Conservation (phyloP, 371 early-diverging fungal species). For the Coemansia sp. region DNA sequence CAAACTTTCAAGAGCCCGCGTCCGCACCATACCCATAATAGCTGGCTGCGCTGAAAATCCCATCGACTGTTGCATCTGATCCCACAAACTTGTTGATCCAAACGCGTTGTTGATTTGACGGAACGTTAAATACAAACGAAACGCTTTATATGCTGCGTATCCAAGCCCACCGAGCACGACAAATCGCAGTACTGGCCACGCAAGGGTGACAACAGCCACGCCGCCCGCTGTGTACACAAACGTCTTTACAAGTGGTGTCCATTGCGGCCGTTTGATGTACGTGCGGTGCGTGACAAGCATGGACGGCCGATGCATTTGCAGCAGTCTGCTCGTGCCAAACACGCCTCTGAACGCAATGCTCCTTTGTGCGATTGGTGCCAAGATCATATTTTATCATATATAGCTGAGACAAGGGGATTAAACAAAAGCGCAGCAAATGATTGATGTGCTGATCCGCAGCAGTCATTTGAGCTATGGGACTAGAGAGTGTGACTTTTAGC, state of each 20-base stretch:
- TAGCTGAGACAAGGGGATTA: neutral
- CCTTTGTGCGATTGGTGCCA: neutral
- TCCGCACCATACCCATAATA: slow-evolving; percentile 6
- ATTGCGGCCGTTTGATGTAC: neutral
- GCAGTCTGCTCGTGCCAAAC: neutral
- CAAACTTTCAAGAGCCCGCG: slow-evolving; percentile 4
- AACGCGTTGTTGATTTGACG: neutral
- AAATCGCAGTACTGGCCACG: slow-evolving; percentile 38
- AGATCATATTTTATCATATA: neutral
- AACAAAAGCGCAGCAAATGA: neutral
- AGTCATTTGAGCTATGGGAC: no score
- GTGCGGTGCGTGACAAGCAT: neutral
- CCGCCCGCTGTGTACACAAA: slow-evolving; percentile 31
- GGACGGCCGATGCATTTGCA: neutral
- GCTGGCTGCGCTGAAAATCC: neutral
- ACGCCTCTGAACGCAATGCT: neutral
- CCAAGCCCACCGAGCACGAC: slow-evolving; percentile 37
- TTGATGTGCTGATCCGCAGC: neutral
- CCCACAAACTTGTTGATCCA: neutral
- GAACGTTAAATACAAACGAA: neutral
- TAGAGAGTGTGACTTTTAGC: neutral
- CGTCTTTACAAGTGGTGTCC: slow-evolving; percentile 15
- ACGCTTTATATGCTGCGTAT: slow-evolving; percentile 20
- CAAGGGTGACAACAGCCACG: slow-evolving; percentile 16
- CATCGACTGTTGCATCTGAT: neutral